Percentiles rank a stretch among this genome's conserved stretches.
phyloP scores from a whole-genome alignment of 2,329 filamentous ascomycete species.

The Colletotrichum eleusines region DNA sequence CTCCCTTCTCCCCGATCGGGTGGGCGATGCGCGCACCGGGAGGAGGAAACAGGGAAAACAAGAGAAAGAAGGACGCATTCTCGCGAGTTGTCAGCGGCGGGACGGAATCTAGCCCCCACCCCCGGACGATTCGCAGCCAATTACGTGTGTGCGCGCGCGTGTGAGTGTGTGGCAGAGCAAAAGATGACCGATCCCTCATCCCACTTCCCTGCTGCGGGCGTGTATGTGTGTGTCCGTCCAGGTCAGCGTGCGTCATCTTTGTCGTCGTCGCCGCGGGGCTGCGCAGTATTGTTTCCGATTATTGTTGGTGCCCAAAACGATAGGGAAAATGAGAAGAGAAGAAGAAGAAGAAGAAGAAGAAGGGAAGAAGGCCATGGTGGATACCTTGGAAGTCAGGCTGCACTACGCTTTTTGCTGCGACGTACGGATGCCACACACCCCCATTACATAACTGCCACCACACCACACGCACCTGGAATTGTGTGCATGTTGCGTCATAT shows the following conservation, averaged over 20 bases:
- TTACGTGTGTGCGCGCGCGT: neutral
- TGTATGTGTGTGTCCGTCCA: too few relatives aligned
- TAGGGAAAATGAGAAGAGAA: neutral
- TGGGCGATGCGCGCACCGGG: neutral
- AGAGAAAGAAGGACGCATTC: neutral
- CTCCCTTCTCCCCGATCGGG: neutral
- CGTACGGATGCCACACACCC: neutral
- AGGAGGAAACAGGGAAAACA: neutral
- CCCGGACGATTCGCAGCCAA: too few relatives aligned
- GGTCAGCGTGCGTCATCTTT: neutral
- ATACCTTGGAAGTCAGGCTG: neutral
- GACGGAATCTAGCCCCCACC: neutral
- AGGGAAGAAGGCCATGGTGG: neutral
- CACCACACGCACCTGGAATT: neutral
- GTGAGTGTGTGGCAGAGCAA: neutral
- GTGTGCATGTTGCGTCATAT: conserved; percentile 10
- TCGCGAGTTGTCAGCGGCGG: neutral
- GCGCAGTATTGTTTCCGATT: neutral
- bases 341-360: neutral
- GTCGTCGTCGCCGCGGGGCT: neutral
- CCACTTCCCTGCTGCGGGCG: neutral
- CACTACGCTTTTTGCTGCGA: neutral
- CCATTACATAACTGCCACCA: neutral
- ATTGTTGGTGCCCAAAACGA: conserved; percentile 4
- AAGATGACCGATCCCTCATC: neutral